Percentiles rank a stretch among this genome's conserved stretches.
phyloP scores from a whole-genome alignment of 495 filamentous ascomycete species.

The Aspergillus asperescens region DNA sequence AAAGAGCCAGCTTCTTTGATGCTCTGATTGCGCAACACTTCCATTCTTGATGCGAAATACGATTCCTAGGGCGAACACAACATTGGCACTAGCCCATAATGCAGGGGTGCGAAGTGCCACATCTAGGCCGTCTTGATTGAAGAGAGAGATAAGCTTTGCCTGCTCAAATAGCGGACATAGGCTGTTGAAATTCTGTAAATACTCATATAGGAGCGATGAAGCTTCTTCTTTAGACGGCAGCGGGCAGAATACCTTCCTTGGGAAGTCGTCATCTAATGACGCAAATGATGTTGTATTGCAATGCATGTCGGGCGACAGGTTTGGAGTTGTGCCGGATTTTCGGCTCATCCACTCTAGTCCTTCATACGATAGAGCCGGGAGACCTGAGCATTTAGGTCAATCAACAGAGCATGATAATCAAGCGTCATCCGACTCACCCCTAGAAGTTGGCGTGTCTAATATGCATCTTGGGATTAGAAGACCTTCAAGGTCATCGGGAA shows the following conservation, averaged over 20 bases:
- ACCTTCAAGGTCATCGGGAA: neutral
- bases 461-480: slow-evolving; percentile 16
- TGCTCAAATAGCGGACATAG: slow-evolving; percentile 15
- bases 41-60: slow-evolving; percentile 10
- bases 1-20: slow-evolving; percentile 17
- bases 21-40: slow-evolving; percentile 1
- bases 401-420: neutral
- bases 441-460: neutral
- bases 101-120: neutral
- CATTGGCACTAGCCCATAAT: slow-evolving; percentile 17
- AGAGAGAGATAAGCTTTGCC: slow-evolving; percentile 15
- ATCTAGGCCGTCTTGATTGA: slow-evolving; percentile 5
- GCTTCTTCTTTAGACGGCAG: slow-evolving; percentile 15
- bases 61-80: slow-evolving; percentile 15
- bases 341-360: slow-evolving; percentile 17
- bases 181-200: slow-evolving; percentile 15
- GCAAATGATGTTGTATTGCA: neutral
- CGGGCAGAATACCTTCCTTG: slow-evolving; percentile 11
- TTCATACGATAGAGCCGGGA: slow-evolving; percentile 11
- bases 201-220: slow-evolving; percentile 11
- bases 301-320: neutral
- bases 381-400: slow-evolving; percentile 6
- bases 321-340: slow-evolving; percentile 7
- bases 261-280: slow-evolving; percentile 3
- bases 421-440: slow-evolving; percentile 1